phyloP scores from a whole-genome alignment of 169 alveolate species.

The Hepatocystis sp. region DNA sequence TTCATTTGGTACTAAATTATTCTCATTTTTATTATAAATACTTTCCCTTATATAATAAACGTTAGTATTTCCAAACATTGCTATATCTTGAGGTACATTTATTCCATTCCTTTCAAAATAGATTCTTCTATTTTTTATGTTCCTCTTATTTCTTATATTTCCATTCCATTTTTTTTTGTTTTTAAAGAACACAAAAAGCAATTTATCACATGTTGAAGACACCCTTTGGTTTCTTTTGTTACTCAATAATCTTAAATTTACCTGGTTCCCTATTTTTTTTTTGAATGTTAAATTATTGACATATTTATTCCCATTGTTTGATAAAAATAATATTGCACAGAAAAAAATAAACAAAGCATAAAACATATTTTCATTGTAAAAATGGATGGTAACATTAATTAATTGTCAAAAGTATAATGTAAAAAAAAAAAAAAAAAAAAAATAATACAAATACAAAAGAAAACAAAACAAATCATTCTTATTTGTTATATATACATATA shows the following conservation, averaged over 20 bases:
- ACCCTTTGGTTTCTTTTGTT: too few relatives aligned
- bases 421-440: too few relatives aligned
- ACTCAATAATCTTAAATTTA: too few relatives aligned
- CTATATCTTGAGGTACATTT: conserved; percentile 55
- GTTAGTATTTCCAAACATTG: conserved; percentile 72
- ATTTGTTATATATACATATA: too few relatives aligned
- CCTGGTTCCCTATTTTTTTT: neutral
- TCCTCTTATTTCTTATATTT: neutral
- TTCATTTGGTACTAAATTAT: conserved; percentile 55
- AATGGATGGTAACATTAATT: too few relatives aligned
- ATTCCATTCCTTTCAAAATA: conserved; percentile 68
- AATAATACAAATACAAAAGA: too few relatives aligned
- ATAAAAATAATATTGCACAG: neutral
- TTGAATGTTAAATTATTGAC: neutral
- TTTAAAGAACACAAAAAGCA: neutral
- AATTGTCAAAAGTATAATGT: too few relatives aligned
- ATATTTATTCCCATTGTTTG: neutral
- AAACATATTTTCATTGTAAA: conserved; percentile 5
- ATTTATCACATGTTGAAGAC: neutral
- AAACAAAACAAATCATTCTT: too few relatives aligned
- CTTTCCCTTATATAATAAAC: conserved; percentile 60
- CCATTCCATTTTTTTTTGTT: conserved; percentile 2
- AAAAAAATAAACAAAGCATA: neutral
- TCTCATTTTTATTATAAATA: conserved; percentile 26
- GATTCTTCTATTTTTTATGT: conserved; percentile 6